Evolutionary conservation across 139 green algal species (phyloP).

Genomic region (Chlorella sp.): DNA sequence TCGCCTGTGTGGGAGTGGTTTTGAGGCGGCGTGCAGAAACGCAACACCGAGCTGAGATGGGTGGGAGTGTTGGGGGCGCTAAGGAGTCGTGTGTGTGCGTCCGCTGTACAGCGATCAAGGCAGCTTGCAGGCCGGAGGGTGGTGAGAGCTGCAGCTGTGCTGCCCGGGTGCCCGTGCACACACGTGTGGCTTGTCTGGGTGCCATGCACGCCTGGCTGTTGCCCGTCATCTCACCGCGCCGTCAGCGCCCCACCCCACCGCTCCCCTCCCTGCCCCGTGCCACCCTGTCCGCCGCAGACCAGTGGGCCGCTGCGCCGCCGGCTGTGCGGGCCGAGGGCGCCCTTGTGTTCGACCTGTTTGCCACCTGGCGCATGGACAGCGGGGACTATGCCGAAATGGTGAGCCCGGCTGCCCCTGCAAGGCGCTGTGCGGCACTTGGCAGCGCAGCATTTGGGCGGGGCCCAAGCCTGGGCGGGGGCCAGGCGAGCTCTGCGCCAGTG

Average conservation of each 20-base stretch:
- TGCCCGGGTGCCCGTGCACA: too few species aligned
- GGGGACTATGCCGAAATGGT: constrained; percentile 48
- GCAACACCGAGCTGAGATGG: too few species aligned
- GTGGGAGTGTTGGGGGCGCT: too few species aligned
- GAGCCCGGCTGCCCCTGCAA: too few species aligned
- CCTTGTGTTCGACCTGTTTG: constrained; percentile 70
- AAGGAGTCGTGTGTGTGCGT: too few species aligned
- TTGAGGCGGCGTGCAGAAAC: background rate
- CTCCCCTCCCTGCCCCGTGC: background rate
- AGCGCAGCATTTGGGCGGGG: background rate
- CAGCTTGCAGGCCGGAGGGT: background rate
- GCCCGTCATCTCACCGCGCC: background rate
- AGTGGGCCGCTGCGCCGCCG: constrained; percentile 12
- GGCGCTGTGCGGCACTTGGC: too few species aligned
- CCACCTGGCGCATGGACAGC: constrained; percentile 56
- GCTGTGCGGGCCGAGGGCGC: constrained; percentile 14
- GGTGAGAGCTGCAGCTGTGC: too few species aligned
- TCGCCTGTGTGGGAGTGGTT: background rate
- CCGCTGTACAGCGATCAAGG: too few species aligned
- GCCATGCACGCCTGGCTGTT: too few species aligned
- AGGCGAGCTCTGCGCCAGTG: too few species aligned
- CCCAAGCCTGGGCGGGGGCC: background rate
- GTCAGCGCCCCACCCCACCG: background rate
- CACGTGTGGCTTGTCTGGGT: too few species aligned
- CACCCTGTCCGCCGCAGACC: background rate